Evolutionary conservation across 2,329 filamentous ascomycete genomes (phyloP).

Genomic region (Purpureocillium lavendulum): DNA sequence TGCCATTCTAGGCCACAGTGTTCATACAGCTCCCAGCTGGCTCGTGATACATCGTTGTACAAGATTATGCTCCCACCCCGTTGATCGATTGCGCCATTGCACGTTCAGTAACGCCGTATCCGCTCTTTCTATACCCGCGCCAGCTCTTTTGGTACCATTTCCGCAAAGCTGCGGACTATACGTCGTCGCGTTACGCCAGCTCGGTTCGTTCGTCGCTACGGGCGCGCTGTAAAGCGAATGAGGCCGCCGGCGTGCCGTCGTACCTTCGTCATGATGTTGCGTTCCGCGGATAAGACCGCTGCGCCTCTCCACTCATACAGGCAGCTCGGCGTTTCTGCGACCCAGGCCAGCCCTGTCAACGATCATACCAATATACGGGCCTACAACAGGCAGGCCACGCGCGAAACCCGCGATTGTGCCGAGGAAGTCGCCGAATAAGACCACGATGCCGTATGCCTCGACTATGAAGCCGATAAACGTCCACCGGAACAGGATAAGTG

Average conservation of each 20-base stretch:
- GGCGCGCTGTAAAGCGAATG: too few relatives aligned
- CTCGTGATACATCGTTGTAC: too few relatives aligned
- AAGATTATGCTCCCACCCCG: too few relatives aligned
- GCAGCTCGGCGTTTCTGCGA: constrained; percentile 67
- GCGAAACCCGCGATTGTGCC: constrained; percentile 87
- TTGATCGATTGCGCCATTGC: too few relatives aligned
- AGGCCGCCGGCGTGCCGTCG: too few relatives aligned
- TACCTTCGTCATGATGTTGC: too few relatives aligned
- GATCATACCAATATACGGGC: constrained; percentile 70
- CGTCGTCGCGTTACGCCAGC: background rate
- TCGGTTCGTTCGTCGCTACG: too few relatives aligned
- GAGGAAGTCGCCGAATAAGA: constrained; percentile 93
- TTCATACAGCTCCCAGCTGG: background rate
- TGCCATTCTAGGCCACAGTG: background rate
- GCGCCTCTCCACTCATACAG: constrained; percentile 45
- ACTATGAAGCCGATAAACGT: constrained; percentile 83
- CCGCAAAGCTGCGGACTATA: too few relatives aligned
- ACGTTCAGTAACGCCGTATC: too few relatives aligned
- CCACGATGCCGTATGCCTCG: constrained; percentile 86
- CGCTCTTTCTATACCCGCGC: too few relatives aligned
- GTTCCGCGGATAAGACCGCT: too few relatives aligned
- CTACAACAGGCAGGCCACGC: constrained; percentile 74
- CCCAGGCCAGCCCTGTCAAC: constrained; percentile 65
- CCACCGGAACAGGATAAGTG: constrained; percentile 84
- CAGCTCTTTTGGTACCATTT: too few relatives aligned